A percentile compares a stretch with the other conserved stretches of the same genome.
These are phyloP conservation scores for Sporormia fimetaria DNA, from an alignment of 495 filamentous ascomycete species.

Conservation along the genomic window DNA sequence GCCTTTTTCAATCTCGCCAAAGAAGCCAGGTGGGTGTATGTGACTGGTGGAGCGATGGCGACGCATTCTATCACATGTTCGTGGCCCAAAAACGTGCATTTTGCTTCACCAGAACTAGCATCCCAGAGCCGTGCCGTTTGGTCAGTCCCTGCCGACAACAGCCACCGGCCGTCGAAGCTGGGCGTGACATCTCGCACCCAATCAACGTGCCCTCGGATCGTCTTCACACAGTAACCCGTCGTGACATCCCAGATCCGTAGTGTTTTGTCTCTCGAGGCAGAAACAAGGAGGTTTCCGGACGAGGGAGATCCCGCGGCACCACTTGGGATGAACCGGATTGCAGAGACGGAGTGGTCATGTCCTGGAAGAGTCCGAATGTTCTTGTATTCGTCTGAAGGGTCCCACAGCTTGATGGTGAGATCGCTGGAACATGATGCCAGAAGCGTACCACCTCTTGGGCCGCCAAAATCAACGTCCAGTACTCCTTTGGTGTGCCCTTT, in stretches of 20 bases:
- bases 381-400: constrained; percentile 87
- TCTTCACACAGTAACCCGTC: constrained; percentile 85
- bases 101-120: constrained; percentile 57
- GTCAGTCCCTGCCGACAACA: constrained; percentile 75
- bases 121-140: constrained; percentile 81
- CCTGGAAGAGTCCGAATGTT: constrained; percentile 87
- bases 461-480: constrained; percentile 82
- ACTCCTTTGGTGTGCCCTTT: constrained; percentile 92
- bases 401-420: constrained; percentile 93
- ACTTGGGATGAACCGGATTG: constrained; percentile 79
- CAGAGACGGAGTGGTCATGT: constrained; percentile 84
- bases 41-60: constrained; percentile 68
- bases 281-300: constrained; percentile 67
- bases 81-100: constrained; percentile 74
- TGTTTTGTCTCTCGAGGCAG: constrained; percentile 70
- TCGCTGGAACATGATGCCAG: constrained; percentile 86
- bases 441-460: constrained; percentile 71
- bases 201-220: constrained; percentile 66
- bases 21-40: constrained; percentile 64
- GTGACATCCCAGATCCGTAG: constrained; percentile 85
- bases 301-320: constrained; percentile 53
- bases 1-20: constrained; percentile 79
- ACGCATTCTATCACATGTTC: constrained; percentile 87
- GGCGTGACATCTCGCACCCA: constrained; percentile 84
- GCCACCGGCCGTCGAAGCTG: constrained; percentile 69